These are phyloP conservation scores for Chlamydomonas asymmetrica DNA, from an alignment of 139 green algal species.

Conservation along the genomic window DNA sequence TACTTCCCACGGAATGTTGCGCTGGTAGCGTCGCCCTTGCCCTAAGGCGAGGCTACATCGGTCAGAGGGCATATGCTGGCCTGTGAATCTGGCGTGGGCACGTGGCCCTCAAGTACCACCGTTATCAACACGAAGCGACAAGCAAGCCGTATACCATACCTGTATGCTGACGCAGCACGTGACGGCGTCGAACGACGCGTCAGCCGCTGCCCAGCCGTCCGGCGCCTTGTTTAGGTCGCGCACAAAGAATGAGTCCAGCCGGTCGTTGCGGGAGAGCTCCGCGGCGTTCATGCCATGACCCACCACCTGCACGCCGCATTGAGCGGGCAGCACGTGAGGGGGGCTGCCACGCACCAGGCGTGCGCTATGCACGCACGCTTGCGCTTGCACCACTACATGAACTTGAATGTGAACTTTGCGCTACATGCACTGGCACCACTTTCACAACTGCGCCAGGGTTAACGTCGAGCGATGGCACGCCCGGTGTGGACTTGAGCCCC, in stretches of 20 bases:
- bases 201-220: conserved; percentile 57
- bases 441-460: too few relatives aligned
- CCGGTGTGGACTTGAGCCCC: too few relatives aligned
- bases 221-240: conserved; percentile 77
- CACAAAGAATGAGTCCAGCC: conserved; percentile 77
- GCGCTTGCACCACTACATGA: too few relatives aligned
- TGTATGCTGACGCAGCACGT: conserved; percentile 70
- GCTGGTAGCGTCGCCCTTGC: too few relatives aligned
- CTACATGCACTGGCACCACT: too few relatives aligned
- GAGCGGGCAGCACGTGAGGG: too few relatives aligned
- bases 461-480: too few relatives aligned
- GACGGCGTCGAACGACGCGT: conserved; percentile 79
- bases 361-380: too few relatives aligned
- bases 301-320: conserved; percentile 57
- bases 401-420: too few relatives aligned
- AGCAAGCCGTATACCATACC: background rate
- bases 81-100: background rate
- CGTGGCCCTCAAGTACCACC: background rate
- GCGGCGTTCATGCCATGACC: conserved; percentile 88
- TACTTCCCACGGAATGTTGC: background rate
- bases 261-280: conserved; percentile 77
- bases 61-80: too few relatives aligned
- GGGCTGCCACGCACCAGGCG: too few relatives aligned
- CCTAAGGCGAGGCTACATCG: too few relatives aligned
- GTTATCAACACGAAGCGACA: background rate